Conservation (phyloP, 345 rosid species). For the Eucalyptus paniculata region DNA sequence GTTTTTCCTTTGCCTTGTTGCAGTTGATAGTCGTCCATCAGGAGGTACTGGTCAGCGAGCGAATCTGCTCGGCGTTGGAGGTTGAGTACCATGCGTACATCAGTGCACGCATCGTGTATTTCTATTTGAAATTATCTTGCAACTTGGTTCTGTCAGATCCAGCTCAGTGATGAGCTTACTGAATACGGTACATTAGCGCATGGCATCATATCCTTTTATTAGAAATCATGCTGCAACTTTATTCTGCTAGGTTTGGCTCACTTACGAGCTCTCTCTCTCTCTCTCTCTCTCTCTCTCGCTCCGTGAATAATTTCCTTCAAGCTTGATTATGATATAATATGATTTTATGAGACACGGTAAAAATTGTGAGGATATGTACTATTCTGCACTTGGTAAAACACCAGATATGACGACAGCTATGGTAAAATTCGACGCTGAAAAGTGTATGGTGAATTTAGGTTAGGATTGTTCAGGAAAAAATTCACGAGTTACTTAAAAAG, state of each 20-base stretch:
- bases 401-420: background rate
- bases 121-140: background rate
- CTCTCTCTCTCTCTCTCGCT: background rate
- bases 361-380: background rate
- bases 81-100: background rate
- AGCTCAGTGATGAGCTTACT: background rate
- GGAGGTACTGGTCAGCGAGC: background rate
- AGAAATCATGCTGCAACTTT: background rate
- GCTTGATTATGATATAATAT: background rate
- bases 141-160: background rate
- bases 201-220: background rate
- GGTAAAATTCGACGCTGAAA: background rate
- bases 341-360: accelerated
- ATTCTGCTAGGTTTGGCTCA: background rate
- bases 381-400: background rate
- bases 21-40: background rate
- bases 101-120: background rate
- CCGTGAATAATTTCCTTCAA: background rate
- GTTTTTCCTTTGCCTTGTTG: background rate
- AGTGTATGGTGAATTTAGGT: background rate
- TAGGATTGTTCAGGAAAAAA: background rate
- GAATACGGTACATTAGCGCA: background rate
- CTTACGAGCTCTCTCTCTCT: background rate
- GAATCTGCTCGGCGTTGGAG: background rate
- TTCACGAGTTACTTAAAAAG: background rate